A percentile compares a stretch with the other conserved stretches of the same genome.
Conservation (phyloP, 148 eudicot species). For the Selenicereus undatus region DNA sequence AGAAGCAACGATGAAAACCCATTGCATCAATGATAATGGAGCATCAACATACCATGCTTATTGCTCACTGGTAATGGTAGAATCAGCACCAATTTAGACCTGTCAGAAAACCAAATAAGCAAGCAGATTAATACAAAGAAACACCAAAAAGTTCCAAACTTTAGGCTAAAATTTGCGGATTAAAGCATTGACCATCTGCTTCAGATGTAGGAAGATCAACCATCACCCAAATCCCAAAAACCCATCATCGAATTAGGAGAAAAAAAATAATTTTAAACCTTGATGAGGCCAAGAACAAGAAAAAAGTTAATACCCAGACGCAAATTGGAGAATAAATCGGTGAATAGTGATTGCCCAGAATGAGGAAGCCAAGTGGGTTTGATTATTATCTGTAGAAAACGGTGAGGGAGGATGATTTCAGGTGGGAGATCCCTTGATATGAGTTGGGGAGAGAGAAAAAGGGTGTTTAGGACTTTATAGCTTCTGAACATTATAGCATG, state of each 20-base stretch:
- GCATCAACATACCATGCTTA: constrained; percentile 21
- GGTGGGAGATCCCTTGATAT: constrained; percentile 13
- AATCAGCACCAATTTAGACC: constrained; percentile 18
- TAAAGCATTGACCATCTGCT: neutral
- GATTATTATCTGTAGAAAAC: constrained; percentile 9
- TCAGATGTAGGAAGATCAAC: neutral
- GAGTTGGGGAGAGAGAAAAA: constrained; percentile 3
- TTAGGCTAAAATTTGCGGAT: neutral
- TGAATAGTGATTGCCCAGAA: neutral
- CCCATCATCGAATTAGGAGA: neutral
- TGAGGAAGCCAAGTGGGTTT: neutral
- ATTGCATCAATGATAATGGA: constrained; percentile 8
- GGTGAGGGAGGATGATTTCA: constrained; percentile 16
- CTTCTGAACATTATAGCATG: constrained; percentile 7
- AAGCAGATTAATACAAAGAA: neutral
- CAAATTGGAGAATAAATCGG: neutral
- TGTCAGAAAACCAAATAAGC: neutral
- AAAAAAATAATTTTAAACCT: neutral
- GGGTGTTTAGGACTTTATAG: constrained; percentile 19
- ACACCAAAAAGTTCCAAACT: neutral
- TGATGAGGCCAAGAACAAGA: neutral
- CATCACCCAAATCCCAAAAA: neutral
- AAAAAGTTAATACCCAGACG: constrained; percentile 1
- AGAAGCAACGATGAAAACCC: neutral
- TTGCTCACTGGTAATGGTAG: neutral